phyloP scores from a whole-genome alignment of 805 yeast species.

The Pichia gijzeniarum region DNA sequence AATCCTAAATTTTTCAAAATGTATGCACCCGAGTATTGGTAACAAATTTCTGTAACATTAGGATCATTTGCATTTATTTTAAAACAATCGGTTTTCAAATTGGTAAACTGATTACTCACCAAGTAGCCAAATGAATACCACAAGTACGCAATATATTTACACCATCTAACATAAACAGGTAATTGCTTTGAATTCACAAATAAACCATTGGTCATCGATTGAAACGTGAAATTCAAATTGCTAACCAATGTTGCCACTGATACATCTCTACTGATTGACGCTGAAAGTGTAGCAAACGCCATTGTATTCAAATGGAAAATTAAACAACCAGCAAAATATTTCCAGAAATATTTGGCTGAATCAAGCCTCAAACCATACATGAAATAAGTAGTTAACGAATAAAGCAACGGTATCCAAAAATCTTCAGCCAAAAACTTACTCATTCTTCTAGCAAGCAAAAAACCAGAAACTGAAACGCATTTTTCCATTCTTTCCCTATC shows the following conservation, averaged over 20 bases:
- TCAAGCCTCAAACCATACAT: slow-evolving; percentile 65
- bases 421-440: slow-evolving; percentile 68
- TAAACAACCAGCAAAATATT: slow-evolving; percentile 54
- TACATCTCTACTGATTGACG: slow-evolving; percentile 55
- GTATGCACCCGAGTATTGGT: slow-evolving; percentile 47
- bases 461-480: slow-evolving; percentile 61
- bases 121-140: slow-evolving; percentile 77
- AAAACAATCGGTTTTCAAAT: slow-evolving; percentile 52
- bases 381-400: slow-evolving; percentile 59
- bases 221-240: slow-evolving; percentile 61
- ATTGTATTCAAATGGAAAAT: slow-evolving; percentile 51
- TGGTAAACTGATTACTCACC: slow-evolving; percentile 58
- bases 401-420: slow-evolving; percentile 52
- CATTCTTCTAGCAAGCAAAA: slow-evolving; percentile 56
- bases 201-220: slow-evolving; percentile 75
- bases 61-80: slow-evolving; percentile 29
- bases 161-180: slow-evolving; percentile 87
- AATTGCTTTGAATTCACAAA: slow-evolving; percentile 64
- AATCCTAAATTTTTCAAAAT: slow-evolving; percentile 55
- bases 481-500: slow-evolving; percentile 69
- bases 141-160: slow-evolving; percentile 64
- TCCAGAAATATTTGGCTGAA: slow-evolving; percentile 45
- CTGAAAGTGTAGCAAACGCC: slow-evolving; percentile 45
- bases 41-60: slow-evolving; percentile 32
- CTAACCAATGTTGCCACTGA: slow-evolving; percentile 55